These are phyloP conservation scores for Nannizziopsis barbatae DNA, from an alignment of 2,329 filamentous ascomycete species.

Conservation along the genomic window DNA sequence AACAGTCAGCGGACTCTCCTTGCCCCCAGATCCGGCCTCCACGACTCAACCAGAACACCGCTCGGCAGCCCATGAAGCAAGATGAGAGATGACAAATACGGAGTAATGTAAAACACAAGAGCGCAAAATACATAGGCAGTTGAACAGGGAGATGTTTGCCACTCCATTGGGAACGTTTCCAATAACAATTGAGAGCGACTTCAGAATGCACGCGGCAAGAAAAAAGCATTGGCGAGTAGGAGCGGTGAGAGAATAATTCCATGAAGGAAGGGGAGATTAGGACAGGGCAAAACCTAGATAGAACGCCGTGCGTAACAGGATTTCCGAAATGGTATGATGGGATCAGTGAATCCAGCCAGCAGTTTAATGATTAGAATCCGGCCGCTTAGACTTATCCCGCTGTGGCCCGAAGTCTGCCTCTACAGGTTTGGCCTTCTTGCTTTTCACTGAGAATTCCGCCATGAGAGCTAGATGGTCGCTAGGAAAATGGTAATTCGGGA, in stretches of 20 bases:
- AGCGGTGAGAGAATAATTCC: conserved; percentile 20
- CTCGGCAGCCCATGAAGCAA: conserved; percentile 10
- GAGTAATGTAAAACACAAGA: conserved; percentile 1
- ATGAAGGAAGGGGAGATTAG: conserved; percentile 12
- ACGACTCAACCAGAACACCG: conserved; percentile 14
- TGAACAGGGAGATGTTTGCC: conserved; percentile 8
- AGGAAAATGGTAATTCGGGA: conserved; percentile 89
- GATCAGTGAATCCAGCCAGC: conserved; percentile 27
- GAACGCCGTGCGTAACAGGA: conserved; percentile 22
- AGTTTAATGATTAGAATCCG: conserved; percentile 26
- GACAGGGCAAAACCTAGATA: conserved; percentile 17
- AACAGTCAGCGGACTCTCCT: not conserved
- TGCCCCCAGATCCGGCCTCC: conserved; percentile 14
- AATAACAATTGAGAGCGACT: conserved; percentile 18
- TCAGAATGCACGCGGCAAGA: conserved; percentile 12
- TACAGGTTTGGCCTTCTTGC: conserved; percentile 63
- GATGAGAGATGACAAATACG: conserved; percentile 15
- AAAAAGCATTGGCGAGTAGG: conserved; percentile 7
- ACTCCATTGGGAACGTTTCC: conserved; percentile 25
- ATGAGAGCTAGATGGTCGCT: conserved; percentile 85
- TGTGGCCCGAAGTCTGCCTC: conserved; percentile 52
- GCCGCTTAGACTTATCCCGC: conserved; percentile 22
- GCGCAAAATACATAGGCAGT: conserved; percentile 14
- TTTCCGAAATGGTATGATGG: conserved; percentile 32
- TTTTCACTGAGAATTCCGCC: conserved; percentile 81